phyloP scores from a whole-genome alignment of 2,329 filamentous ascomycete species.

The Camptophora hylomeconis region DNA sequence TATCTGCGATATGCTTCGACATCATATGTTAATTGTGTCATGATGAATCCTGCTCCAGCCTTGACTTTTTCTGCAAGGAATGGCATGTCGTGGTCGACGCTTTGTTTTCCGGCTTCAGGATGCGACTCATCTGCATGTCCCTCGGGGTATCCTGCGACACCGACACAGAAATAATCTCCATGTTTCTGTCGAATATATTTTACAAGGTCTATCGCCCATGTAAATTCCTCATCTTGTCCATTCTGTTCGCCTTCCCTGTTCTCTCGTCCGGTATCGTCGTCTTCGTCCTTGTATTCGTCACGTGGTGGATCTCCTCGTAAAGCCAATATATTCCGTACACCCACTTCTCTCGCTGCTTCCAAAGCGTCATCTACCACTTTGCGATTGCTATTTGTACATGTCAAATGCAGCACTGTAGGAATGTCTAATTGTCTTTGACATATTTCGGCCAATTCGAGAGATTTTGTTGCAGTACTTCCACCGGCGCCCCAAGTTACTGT shows the following conservation, averaged over 20 bases:
- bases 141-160: constrained; percentile 89
- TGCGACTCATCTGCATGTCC: constrained; percentile 86
- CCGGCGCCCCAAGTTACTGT: constrained; percentile 98
- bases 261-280: constrained; percentile 36
- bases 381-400: constrained; percentile 94
- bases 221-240: constrained; percentile 46
- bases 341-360: constrained; percentile 78
- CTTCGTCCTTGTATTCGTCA: constrained; percentile 68
- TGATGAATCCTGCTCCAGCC: constrained; percentile 92
- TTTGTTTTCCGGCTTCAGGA: constrained; percentile 55
- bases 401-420: constrained; percentile 90
- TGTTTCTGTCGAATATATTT: constrained; percentile 74
- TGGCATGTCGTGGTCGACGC: constrained; percentile 56
- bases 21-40: constrained; percentile 97
- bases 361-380: constrained; percentile 75
- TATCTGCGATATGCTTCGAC: constrained; percentile 69
- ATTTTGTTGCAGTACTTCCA: constrained; percentile 80
- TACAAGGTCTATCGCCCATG: constrained; percentile 79
- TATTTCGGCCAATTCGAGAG: constrained; percentile 84
- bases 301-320: constrained; percentile 83
- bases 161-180: constrained; percentile 91
- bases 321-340: constrained; percentile 87
- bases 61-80: constrained; percentile 81
- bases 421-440: constrained; percentile 85
- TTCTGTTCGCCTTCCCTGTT: constrained; percentile 45